These are phyloP conservation scores for Penicillium samsonianum DNA, from an alignment of 495 filamentous ascomycete genomes.

Conservation along the genomic window DNA sequence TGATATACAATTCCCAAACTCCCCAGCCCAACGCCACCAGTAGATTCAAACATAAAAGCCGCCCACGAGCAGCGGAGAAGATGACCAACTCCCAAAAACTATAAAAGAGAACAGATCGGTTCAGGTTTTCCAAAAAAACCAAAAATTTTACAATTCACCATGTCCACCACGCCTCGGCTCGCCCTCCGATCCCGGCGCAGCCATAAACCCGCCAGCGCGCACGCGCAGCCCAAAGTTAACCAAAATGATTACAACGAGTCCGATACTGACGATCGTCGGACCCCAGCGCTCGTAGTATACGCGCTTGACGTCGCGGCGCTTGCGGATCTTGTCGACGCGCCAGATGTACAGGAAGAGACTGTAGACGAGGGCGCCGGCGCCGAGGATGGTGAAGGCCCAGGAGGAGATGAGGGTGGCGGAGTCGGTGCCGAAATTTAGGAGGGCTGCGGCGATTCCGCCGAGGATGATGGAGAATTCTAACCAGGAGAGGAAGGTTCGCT, in stretches of 20 bases:
- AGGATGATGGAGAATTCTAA: conserved; percentile 96
- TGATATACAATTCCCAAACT: conserved; percentile 10
- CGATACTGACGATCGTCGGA: conserved; percentile 74
- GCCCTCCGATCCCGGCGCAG: conserved; percentile 14
- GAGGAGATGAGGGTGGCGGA: conserved; percentile 62
- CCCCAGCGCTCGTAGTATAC: conserved; percentile 87
- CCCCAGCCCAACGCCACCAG: conserved; percentile 4
- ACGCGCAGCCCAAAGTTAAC: conserved; percentile 68
- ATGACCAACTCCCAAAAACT: not conserved
- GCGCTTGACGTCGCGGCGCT: conserved; percentile 69
- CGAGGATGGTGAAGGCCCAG: conserved; percentile 79
- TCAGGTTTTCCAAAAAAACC: not conserved
- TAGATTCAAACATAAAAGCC: conserved; percentile 7
- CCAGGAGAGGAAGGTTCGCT: conserved; percentile 95
- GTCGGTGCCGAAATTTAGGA: conserved; percentile 81
- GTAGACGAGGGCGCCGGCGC: conserved; percentile 73
- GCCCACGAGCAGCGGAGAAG: not conserved
- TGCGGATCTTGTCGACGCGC: conserved; percentile 79
- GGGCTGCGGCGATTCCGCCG: conserved; percentile 83
- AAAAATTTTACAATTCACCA: conserved; percentile 20
- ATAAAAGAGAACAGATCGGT: not conserved
- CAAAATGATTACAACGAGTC: conserved; percentile 69
- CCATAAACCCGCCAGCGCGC: conserved; percentile 37
- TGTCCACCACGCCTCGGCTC: conserved; percentile 12
- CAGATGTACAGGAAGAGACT: conserved; percentile 81